Base-by-base conservation (phyloP, 805 yeast species). In the Kazachstania taianensis region DNA sequence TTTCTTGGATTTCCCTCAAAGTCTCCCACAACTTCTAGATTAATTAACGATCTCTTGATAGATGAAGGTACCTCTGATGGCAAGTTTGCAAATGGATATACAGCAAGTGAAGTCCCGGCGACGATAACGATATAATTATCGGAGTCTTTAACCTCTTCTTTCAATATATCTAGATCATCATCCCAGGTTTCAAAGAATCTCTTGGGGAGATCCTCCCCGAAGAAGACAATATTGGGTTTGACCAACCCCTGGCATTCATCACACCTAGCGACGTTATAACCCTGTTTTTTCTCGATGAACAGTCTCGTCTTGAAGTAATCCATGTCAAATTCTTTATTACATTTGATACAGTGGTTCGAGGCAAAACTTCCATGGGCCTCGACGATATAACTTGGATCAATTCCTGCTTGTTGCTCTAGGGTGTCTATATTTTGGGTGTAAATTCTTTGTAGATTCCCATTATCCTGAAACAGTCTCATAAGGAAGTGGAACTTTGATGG, bases 301-400 rank as follows among this genome's bases (percentile, higher is more conserved):
- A 75, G 59, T 26, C 58, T 57, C 5, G 48, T 41, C 41, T 66
- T 67, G 43, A 80, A 63, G 5, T 55, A 55, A 5, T 65, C 70
- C 6, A 62, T 55, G 0, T 70, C 55, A 72, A 76, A 78, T 36
- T 62, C 76, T 20, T 57, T 54, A 2, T 58, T 41, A 60, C 98
- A 89, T 15, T 80, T 75, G 31, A 86, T 79, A 52, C 98, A 89
- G 45, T 81, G 92, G 47, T 80, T 81, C 1, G 54, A 57, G 1
- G 92, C 94, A 68, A 89, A 89, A 2, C 94, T 83, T 0, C 98
- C 98, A 58, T 89, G 97, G 0, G 97, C 97, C 51, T 86, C 96
- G 0, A 89, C 78, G 2, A 89, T 66, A 40, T 60, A 66, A 10
- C 76, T 75, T 14, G 65, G 74, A 1, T 63, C 51, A 2, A 89